phyloP scores from a whole-genome alignment of 805 yeast species.

The Komagataella ulmi region DNA sequence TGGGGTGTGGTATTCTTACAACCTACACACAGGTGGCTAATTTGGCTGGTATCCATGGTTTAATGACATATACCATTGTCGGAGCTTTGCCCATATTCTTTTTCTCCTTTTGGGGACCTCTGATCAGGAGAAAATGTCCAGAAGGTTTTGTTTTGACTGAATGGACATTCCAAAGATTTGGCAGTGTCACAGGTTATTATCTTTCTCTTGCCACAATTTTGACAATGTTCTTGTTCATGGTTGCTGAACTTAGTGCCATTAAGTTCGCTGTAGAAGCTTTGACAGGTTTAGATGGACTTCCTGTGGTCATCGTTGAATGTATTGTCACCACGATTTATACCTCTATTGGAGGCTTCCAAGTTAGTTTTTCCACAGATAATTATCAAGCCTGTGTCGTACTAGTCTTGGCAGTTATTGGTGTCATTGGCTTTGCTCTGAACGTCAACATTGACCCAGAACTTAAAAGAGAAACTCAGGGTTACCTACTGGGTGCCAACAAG shows the following conservation, averaged over 20 bases:
- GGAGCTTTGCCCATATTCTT: conserved; percentile 78
- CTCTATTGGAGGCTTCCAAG: conserved; percentile 77
- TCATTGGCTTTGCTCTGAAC: conserved; percentile 68
- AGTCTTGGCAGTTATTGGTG: conserved; percentile 52
- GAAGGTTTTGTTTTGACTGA: conserved; percentile 86
- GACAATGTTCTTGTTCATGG: conserved; percentile 78
- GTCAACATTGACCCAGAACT: conserved; percentile 47
- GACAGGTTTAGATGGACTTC: conserved; percentile 68
- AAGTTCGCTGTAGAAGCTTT: conserved; percentile 63
- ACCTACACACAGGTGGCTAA: conserved; percentile 84
- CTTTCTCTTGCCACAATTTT: conserved; percentile 71
- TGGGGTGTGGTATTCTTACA: conserved; percentile 82
- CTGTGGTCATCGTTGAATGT: conserved; percentile 75
- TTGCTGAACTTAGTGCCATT: conserved; percentile 75
- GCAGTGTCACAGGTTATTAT: conserved; percentile 57
- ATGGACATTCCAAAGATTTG: conserved; percentile 84
- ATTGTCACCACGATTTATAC: conserved; percentile 82
- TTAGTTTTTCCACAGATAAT: conserved; percentile 79
- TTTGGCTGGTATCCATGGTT: conserved; percentile 75
- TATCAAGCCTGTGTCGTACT: conserved; percentile 70
- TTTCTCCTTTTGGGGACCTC: conserved; percentile 77
- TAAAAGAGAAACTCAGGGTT: conserved; percentile 48
- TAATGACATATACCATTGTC: conserved; percentile 63
- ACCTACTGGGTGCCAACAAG: conserved; percentile 49
- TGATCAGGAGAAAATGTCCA: conserved; percentile 67